phyloP scores from a whole-genome alignment of 1,284 basidiomycete species.

The Pterula multifida region DNA sequence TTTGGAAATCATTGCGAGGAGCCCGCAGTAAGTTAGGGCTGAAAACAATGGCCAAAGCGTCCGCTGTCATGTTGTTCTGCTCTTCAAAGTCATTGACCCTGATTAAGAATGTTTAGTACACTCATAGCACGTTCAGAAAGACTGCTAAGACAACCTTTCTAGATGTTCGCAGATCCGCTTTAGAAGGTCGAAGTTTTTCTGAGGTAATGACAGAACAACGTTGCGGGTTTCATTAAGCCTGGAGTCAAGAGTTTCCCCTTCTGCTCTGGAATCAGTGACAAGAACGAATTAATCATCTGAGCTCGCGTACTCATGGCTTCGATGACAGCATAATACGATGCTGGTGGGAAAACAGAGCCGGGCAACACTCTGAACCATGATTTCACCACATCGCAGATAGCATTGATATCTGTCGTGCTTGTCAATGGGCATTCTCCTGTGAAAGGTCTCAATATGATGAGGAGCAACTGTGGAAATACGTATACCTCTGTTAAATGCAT shows the following conservation, averaged over 20 bases:
- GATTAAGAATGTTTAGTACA: conserved; percentile 9
- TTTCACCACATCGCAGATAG: conserved; percentile 71
- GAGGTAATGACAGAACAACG: conserved; percentile 57
- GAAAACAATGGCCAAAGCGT: conserved; percentile 73
- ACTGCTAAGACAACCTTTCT: conserved; percentile 35
- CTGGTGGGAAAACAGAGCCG: conserved; percentile 63
- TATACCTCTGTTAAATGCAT: conserved; percentile 60
- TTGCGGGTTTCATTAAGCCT: conserved; percentile 51
- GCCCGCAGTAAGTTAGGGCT: conserved; percentile 66
- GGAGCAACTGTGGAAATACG: background rate
- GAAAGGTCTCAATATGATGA: conserved; percentile 4
- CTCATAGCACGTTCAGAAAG: background rate
- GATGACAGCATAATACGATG: conserved; percentile 55
- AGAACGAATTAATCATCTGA: conserved; percentile 1
- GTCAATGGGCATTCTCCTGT: conserved; percentile 50
- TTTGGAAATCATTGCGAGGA: conserved; percentile 59
- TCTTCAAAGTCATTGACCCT: conserved; percentile 80
- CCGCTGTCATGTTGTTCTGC: conserved; percentile 77
- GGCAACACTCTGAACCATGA: conserved; percentile 74
- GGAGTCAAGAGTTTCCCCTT: conserved; percentile 53
- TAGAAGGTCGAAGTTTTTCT: conserved; percentile 61
- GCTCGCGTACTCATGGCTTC: conserved; percentile 50
- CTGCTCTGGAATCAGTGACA: conserved; percentile 23
- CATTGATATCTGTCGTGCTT: conserved; percentile 58
- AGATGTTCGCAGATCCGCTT: conserved; percentile 70